phyloP scores from a whole-genome alignment of 371 early-diverging fungal species.

The Gilbertella persicaria region DNA sequence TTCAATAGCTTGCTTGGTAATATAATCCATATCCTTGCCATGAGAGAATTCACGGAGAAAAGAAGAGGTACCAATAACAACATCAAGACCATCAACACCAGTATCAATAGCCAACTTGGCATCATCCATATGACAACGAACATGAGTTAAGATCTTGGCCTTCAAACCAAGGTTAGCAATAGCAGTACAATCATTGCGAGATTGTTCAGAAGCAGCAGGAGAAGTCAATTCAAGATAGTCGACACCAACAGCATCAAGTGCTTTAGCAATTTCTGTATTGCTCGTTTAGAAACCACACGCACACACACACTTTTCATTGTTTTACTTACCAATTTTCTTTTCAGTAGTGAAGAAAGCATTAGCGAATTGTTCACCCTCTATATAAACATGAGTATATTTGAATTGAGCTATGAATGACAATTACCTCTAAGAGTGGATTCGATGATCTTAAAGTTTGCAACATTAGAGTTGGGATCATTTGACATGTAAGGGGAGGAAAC shows the following conservation, averaged over 20 bases:
- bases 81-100: conserved; percentile 94
- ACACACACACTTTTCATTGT: background rate
- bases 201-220: conserved; percentile 96
- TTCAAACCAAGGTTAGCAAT: conserved; percentile 91
- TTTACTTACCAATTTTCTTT: conserved; percentile 74
- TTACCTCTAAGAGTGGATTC: conserved; percentile 92
- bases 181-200: conserved; percentile 84
- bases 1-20: conserved; percentile 90
- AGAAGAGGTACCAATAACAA: conserved; percentile 95
- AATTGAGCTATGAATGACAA: background rate
- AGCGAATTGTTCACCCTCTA: conserved; percentile 97
- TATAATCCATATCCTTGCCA: conserved; percentile 97
- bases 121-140: conserved; percentile 98
- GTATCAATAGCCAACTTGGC: conserved; percentile 93
- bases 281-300: background rate
- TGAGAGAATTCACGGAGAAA: conserved; percentile 95
- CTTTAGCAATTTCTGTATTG: conserved; percentile 84
- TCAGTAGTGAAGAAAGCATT: conserved; percentile 96
- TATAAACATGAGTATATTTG: background rate
- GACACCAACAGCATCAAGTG: conserved; percentile 93
- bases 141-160: conserved; percentile 96
- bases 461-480: conserved; percentile 81
- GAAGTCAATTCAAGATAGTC: conserved; percentile 96
- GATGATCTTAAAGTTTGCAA: conserved; percentile 92
- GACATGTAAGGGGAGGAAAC: conserved; percentile 60